Evolutionary conservation across 2,329 filamentous ascomycete genomes (phyloP).

Genomic region (Aspergillus thermomutatus): DNA sequence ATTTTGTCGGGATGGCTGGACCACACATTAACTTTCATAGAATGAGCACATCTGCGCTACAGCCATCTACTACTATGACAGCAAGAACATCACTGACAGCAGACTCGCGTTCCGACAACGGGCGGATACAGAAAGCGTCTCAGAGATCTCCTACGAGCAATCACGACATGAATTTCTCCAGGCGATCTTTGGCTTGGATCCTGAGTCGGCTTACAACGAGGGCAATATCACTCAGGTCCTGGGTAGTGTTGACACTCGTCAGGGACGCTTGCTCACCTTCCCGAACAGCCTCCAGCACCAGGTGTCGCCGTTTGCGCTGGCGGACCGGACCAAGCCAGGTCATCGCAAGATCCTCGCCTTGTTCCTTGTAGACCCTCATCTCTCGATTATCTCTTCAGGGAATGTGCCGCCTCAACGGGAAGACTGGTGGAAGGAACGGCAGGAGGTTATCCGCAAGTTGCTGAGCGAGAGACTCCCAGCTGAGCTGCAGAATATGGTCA

Average conservation of each 20-base stretch:
- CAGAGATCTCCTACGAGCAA: constrained; percentile 1
- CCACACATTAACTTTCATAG: constrained; percentile 5
- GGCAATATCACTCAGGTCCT: constrained; percentile 8
- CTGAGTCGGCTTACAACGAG: not conserved
- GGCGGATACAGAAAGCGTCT: not conserved
- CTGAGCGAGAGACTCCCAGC: constrained; percentile 14
- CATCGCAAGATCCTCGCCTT: constrained; percentile 57
- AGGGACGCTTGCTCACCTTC: constrained; percentile 9
- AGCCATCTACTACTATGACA: constrained; percentile 63
- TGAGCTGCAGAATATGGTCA: constrained; percentile 28
- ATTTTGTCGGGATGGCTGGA: not conserved
- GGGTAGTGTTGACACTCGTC: constrained; percentile 3
- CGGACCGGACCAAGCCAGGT: constrained; percentile 50
- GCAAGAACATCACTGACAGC: constrained; percentile 58
- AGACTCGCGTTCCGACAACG: constrained; percentile 50
- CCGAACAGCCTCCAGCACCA: constrained; percentile 46
- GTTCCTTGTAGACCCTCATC: constrained; percentile 57
- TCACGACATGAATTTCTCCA: constrained; percentile 4
- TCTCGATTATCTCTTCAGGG: constrained; percentile 49
- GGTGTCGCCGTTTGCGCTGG: constrained; percentile 49
- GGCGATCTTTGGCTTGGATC: constrained; percentile 20
- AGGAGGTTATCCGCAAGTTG: constrained; percentile 4
- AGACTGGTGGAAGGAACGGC: constrained; percentile 41
- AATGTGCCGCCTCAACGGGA: constrained; percentile 52
- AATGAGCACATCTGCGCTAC: constrained; percentile 65